Conservation (phyloP, 2,329 filamentous ascomycete genomes). For the Penicillium italicum region DNA sequence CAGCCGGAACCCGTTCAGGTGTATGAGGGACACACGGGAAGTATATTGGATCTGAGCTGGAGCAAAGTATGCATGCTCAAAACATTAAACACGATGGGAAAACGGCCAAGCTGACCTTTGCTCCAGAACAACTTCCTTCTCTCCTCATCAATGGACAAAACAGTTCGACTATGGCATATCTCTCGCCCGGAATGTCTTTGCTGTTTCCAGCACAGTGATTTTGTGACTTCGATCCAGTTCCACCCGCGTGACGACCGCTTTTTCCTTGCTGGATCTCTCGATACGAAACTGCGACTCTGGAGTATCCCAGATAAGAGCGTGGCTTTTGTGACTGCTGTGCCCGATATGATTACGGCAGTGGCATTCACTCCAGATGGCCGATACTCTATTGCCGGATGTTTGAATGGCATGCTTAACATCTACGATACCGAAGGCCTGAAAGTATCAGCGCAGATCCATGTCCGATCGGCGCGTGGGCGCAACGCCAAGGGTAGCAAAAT, state of each 20-base stretch:
- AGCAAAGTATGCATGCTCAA: slow-evolving; percentile 62
- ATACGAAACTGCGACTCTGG: slow-evolving; percentile 85
- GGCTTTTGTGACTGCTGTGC: slow-evolving; percentile 71
- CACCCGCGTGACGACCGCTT: slow-evolving; percentile 94
- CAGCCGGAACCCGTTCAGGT: slow-evolving; percentile 71
- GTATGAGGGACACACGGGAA: slow-evolving; percentile 77
- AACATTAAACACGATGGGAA: neutral
- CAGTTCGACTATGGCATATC: slow-evolving; percentile 89
- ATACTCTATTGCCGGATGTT: slow-evolving; percentile 79
- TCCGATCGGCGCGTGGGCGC: slow-evolving; percentile 85
- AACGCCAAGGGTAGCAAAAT: slow-evolving; percentile 98
- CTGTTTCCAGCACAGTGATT: slow-evolving; percentile 90
- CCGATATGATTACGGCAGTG: slow-evolving; percentile 90
- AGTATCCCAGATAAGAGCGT: slow-evolving; percentile 96
- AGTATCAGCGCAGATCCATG: slow-evolving; percentile 79
- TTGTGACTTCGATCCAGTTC: slow-evolving; percentile 91
- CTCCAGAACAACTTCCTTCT: slow-evolving; percentile 82
- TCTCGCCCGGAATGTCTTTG: slow-evolving; percentile 81
- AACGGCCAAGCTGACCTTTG: slow-evolving; percentile 6
- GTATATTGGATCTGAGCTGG: slow-evolving; percentile 90
- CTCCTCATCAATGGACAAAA: slow-evolving; percentile 97
- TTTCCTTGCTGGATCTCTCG: slow-evolving; percentile 89
- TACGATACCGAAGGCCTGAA: slow-evolving; percentile 91
- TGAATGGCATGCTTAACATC: slow-evolving; percentile 82
- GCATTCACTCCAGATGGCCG: slow-evolving; percentile 91